Evolutionary conservation across 2,329 filamentous ascomycete species (phyloP).

Genomic region (Aureobasidium musti): DNA sequence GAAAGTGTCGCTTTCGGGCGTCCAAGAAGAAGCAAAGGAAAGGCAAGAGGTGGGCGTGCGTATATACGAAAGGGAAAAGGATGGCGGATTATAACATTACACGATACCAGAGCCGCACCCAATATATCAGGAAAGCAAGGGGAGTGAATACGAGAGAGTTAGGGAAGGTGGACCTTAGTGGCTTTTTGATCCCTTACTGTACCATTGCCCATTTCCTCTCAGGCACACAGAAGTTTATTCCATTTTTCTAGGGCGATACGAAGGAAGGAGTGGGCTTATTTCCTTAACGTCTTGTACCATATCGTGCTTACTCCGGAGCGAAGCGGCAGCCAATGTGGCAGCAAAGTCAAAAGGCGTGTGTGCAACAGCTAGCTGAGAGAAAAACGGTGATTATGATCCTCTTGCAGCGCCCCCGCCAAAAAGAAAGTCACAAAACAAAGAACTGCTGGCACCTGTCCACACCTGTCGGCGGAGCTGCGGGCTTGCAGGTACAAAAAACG

Average conservation of each 20-base stretch:
- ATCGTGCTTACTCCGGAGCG: conserved; percentile 4
- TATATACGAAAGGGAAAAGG: conserved; percentile 1
- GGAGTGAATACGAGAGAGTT: conserved; percentile 9
- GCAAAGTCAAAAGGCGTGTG: background rate
- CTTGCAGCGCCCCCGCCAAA: background rate
- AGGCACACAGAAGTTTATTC: background rate
- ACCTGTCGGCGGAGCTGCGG: background rate
- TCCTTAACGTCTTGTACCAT: conserved; percentile 1
- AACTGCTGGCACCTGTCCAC: background rate
- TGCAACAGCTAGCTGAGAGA: background rate
- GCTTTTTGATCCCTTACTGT: conserved; percentile 18
- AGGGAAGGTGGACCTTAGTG: conserved; percentile 1
- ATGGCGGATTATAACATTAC: conserved; percentile 9
- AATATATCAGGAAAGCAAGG: conserved; percentile 12
- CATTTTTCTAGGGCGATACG: background rate
- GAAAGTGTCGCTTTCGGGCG: background rate
- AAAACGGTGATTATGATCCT: conserved; percentile 7
- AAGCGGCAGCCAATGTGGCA: conserved; percentile 4
- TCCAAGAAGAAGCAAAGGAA: background rate
- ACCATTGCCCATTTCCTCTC: background rate
- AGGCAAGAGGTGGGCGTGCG: background rate
- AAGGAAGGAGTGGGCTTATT: background rate
- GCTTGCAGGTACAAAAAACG: background rate
- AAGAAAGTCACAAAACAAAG: background rate
- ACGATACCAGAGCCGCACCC: conserved; percentile 5